Conservation (phyloP, 306 rosid genomes). For the Pyrus pyrifolia region DNA sequence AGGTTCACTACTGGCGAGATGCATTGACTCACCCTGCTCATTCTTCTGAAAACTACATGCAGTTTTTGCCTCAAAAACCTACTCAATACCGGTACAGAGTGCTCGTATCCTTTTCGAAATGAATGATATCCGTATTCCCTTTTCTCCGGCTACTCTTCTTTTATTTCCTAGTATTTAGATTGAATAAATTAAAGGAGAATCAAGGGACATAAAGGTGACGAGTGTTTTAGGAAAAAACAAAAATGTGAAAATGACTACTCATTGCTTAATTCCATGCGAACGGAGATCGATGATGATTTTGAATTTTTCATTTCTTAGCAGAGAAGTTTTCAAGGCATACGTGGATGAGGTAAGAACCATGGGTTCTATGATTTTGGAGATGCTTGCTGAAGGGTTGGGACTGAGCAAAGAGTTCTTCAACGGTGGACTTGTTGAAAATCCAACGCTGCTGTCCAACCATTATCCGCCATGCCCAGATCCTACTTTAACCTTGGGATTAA, state of each 20-base stretch:
- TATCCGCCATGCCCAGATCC: conserved; percentile 80
- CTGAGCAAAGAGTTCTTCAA: conserved; percentile 23
- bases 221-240: not conserved
- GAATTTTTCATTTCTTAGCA: not conserved
- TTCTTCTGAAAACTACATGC: conserved; percentile 35
- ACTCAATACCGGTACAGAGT: conserved; percentile 29
- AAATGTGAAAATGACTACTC: not conserved
- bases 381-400: conserved; percentile 58
- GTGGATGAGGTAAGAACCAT: not conserved
- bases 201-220: not conserved
- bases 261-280: not conserved
- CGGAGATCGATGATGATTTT: not conserved
- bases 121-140: not conserved
- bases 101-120: not conserved
- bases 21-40: conserved; percentile 53
- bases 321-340: not conserved
- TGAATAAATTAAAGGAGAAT: no score
- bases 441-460: conserved; percentile 40
- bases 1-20: conserved; percentile 61
- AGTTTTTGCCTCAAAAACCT: conserved; percentile 74
- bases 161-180: no score
- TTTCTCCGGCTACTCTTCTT: not conserved
- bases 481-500: conserved; percentile 53
- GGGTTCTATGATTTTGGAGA: conserved; percentile 36
- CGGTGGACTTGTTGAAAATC: conserved; percentile 37